Percentiles rank a stretch among this genome's conserved stretches.
phyloP scores from a whole-genome alignment of 768 basidiomycete species.

The Suillus tomentosus region DNA sequence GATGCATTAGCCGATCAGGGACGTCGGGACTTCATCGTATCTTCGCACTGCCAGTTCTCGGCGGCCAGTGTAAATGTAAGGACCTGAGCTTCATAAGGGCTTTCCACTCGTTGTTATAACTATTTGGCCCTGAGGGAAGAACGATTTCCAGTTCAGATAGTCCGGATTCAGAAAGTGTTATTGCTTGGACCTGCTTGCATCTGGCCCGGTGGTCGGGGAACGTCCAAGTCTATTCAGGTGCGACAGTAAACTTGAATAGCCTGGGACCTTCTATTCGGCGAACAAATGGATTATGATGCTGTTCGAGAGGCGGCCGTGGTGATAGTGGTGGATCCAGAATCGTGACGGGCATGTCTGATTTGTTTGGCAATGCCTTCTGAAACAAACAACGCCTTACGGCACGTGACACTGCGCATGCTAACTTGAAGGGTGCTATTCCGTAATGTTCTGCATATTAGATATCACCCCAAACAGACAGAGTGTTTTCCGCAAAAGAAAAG shows the following conservation, averaged over 20 bases:
- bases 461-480: background rate
- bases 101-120: background rate
- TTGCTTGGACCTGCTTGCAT: too few species aligned
- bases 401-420: background rate
- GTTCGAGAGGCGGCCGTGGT: background rate
- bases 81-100: background rate
- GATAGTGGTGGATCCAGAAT: background rate
- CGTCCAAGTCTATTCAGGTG: background rate
- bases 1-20: background rate
- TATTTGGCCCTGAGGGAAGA: background rate
- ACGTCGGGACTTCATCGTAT: background rate
- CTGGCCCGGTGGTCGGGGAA: too few species aligned
- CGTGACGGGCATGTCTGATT: background rate
- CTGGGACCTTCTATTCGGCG: background rate
- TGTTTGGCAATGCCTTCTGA: background rate
- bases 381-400: background rate
- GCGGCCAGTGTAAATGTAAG: background rate
- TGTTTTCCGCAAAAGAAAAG: background rate
- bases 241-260: background rate
- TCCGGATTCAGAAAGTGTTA: too few species aligned
- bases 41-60: background rate
- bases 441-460: background rate
- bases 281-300: background rate
- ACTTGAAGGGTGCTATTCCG: background rate
- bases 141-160: background rate